Base-by-base conservation (phyloP, 2,329 filamentous ascomycete species). In the Phaeosphaeria sp. region DNA sequence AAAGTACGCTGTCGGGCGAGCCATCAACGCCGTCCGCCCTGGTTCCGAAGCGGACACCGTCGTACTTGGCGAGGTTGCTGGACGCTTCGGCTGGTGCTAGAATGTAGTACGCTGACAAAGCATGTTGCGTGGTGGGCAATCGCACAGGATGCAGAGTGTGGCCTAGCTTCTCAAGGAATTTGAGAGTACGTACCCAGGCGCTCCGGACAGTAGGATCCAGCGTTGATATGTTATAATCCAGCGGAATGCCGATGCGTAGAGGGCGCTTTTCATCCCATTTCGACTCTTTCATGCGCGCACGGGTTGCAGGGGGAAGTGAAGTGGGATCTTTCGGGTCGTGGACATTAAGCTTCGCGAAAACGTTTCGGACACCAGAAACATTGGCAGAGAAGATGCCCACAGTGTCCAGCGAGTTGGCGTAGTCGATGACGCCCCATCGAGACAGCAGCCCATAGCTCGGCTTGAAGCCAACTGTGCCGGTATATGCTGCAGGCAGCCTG, bases 1-100 rank as follows among this genome's bases (percentile, higher is more conserved):
- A 98, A 8, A 79, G 66, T 6, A 77, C 74, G 25, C 67, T 73
- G n/a, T 85, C 83, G 8, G 84, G 83, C 11, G 80, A 82, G 6
- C 84, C 81, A 55, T 86, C 87, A 57, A 88, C 82, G 47, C 82
- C 83, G 8, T 71, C 54, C 9, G 74, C 79, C 27, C 87, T 84
- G 20, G 82, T 83, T 1, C 95, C 95, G 77, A 96, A 99, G 11
- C 95, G 90, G n/a, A 98, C 87, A 20, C 95, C 95, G 69, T 99
- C 96, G 76, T 97, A 99, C 75, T 96, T 97, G 56, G 95, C 92
- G 2, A 99, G 86, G 70, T 99, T 99, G 17, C 94, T 98, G 1
- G 92, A 92, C 3, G 95, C 95, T 78, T 99, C 95, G 17, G 95
- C 94, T 0, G 95, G 92, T 0, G 95, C 96, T 55, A 99, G 88